Conservation (phyloP, 1,284 basidiomycete genomes). For the Cyathus olla region DNA sequence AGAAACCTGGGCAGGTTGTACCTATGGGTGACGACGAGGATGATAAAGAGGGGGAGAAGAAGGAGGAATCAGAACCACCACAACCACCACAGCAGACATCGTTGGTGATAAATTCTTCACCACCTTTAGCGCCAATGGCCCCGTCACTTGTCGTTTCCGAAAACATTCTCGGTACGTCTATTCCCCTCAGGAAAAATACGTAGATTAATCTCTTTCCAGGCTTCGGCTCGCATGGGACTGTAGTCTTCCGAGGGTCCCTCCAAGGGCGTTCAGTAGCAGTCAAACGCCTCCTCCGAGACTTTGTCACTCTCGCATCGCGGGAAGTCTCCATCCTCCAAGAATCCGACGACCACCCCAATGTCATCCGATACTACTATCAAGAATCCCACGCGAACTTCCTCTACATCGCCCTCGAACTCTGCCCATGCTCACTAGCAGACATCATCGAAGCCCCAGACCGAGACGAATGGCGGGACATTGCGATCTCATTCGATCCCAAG, state of each 20-base stretch:
- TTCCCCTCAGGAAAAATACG: neutral
- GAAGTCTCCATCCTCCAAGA: slow-evolving; percentile 97
- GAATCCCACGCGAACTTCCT: slow-evolving; percentile 94
- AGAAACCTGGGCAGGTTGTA: slow-evolving; percentile 42
- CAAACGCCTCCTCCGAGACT: slow-evolving; percentile 95
- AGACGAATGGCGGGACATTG: slow-evolving; percentile 74
- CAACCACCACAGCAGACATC: slow-evolving; percentile 13
- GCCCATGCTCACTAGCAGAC: slow-evolving; percentile 95
- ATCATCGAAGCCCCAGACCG: slow-evolving; percentile 86
- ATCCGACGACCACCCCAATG: slow-evolving; percentile 98
- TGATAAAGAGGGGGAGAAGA: slow-evolving; percentile 13
- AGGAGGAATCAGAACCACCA: slow-evolving; percentile 15
- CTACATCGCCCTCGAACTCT: slow-evolving; percentile 97
- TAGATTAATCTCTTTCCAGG: slow-evolving; percentile 57
- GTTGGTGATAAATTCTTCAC: slow-evolving; percentile 40
- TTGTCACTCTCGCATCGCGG: slow-evolving; percentile 93
- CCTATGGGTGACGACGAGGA: slow-evolving; percentile 41
- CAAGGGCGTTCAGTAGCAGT: slow-evolving; percentile 98
- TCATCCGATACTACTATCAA: slow-evolving; percentile 98
- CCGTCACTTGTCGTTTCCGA: slow-evolving; percentile 78
- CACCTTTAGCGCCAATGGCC: slow-evolving; percentile 20
- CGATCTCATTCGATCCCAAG: slow-evolving; percentile 85
- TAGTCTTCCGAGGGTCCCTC: slow-evolving; percentile 93
- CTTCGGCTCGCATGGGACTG: slow-evolving; percentile 96
- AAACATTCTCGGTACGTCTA: slow-evolving; percentile 75